Conservation (phyloP, 1,284 basidiomycete species). For the Melanopsichium pennsylvanicum region DNA sequence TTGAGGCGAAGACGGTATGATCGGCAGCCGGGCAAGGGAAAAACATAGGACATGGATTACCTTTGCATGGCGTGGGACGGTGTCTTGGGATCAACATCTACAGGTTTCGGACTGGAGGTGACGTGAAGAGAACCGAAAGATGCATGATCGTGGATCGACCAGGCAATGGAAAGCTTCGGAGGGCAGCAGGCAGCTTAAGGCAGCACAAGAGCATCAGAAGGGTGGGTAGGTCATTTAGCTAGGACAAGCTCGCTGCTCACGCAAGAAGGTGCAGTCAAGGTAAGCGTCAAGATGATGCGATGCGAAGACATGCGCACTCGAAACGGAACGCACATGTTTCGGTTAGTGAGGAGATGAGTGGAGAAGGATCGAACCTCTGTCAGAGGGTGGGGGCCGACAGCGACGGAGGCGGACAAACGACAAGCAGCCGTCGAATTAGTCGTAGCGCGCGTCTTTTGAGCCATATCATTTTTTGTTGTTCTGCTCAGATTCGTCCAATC, state of each 20-base stretch:
- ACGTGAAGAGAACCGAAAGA: not conserved
- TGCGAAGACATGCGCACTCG: not conserved
- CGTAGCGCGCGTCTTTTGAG: constrained; percentile 19
- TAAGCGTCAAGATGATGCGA: not conserved
- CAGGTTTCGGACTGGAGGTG: not conserved
- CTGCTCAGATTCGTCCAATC: too few species aligned
- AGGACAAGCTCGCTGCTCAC: too few species aligned
- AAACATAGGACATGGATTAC: not conserved
- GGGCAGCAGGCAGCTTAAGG: not conserved
- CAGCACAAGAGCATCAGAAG: too few species aligned
- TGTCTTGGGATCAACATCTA: constrained; percentile 10
- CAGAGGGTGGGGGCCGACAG: not conserved
- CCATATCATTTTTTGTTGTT: constrained; percentile 30
- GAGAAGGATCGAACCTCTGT: not conserved
- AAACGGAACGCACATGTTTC: not conserved
- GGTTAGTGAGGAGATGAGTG: not conserved
- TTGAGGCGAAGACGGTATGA: not conserved
- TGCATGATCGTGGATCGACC: not conserved
- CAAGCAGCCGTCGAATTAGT: too few species aligned
- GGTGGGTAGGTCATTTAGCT: too few species aligned
- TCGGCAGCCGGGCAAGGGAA: not conserved
- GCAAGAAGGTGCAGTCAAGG: too few species aligned
- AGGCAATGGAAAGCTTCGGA: too few species aligned
- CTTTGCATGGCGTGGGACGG: not conserved
- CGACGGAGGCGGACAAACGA: not conserved